phyloP scores from a whole-genome alignment of 2,329 filamentous ascomycete genomes.

The Botrytis squamosa region DNA sequence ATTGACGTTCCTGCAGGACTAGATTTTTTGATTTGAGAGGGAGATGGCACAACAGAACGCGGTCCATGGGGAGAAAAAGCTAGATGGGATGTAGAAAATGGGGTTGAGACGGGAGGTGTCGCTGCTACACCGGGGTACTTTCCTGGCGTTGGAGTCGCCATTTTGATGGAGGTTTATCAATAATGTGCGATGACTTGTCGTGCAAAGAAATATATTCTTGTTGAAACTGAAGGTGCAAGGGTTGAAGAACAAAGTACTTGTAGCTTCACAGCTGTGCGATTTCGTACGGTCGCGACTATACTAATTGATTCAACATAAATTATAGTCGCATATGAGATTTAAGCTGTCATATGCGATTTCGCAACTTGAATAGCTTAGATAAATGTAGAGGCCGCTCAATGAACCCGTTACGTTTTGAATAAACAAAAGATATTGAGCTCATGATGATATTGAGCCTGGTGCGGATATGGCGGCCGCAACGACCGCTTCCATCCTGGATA shows the following conservation, averaged over 20 bases:
- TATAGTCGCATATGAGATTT: background rate
- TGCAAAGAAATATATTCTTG: background rate
- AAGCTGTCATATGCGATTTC: background rate
- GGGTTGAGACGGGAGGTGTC: slow-evolving; percentile 66
- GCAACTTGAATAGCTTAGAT: background rate
- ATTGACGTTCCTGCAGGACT: slow-evolving; percentile 39
- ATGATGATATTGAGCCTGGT: background rate
- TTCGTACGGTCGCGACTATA: background rate
- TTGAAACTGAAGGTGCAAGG: background rate
- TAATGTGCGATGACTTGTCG: background rate
- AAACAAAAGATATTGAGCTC: slow-evolving; percentile 7
- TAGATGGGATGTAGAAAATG: slow-evolving; percentile 56
- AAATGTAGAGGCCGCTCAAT: background rate
- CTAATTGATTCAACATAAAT: background rate
- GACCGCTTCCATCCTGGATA: background rate
- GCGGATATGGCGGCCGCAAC: background rate
- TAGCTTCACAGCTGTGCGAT: background rate
- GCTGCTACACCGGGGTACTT: slow-evolving; percentile 41
- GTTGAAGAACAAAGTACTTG: background rate
- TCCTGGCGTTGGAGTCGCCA: slow-evolving; percentile 40
- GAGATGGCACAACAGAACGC: slow-evolving; percentile 54
- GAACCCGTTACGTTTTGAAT: background rate
- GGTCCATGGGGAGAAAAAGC: slow-evolving; percentile 55
- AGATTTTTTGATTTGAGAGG: slow-evolving; percentile 59
- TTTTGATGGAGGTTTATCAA: slow-evolving; percentile 19